Percentiles rank a stretch among this genome's conserved stretches.
phyloP scores from a whole-genome alignment of 2,329 filamentous ascomycete genomes.

The Fusarium nanum region DNA sequence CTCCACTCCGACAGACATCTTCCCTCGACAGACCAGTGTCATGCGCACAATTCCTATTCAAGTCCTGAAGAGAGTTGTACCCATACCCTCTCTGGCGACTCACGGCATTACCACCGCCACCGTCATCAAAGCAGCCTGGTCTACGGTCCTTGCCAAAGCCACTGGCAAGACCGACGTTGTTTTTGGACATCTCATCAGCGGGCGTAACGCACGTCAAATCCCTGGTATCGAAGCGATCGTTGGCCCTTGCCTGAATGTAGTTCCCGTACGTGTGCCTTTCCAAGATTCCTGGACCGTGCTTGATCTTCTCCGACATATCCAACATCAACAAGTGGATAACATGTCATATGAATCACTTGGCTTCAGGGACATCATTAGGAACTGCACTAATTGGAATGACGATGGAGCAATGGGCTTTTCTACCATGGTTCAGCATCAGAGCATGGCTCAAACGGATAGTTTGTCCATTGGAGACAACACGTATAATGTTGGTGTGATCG shows the following conservation, averaged over 20 bases:
- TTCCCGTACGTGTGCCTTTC: constrained; percentile 25
- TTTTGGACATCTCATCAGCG: constrained; percentile 36
- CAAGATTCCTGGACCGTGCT: constrained; percentile 47
- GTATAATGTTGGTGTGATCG: constrained; percentile 36
- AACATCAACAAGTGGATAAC: constrained; percentile 54
- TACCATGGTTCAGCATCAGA: constrained; percentile 45
- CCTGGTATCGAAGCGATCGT: constrained; percentile 24
- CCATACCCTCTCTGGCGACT: constrained; percentile 26
- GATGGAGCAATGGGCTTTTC: constrained; percentile 34
- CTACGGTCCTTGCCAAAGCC: constrained; percentile 52
- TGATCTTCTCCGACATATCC: constrained; percentile 54
- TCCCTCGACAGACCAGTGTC: background rate
- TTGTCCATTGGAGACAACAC: constrained; percentile 28
- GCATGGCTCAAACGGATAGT: constrained; percentile 30
- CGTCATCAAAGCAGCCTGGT: constrained; percentile 60
- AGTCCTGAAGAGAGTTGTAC: constrained; percentile 2
- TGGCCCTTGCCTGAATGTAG: constrained; percentile 32
- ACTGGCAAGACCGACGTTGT: constrained; percentile 48
- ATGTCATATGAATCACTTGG: constrained; percentile 43
- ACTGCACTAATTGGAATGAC: constrained; percentile 41
- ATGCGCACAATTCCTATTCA: constrained; percentile 11
- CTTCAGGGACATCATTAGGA: constrained; percentile 41
- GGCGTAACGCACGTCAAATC: constrained; percentile 16
- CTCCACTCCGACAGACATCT: constrained; percentile 16
- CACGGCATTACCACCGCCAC: constrained; percentile 50